Evolutionary conservation across 2,329 filamentous ascomycete species (phyloP).

Genomic region (Scytalidium lignicola): DNA sequence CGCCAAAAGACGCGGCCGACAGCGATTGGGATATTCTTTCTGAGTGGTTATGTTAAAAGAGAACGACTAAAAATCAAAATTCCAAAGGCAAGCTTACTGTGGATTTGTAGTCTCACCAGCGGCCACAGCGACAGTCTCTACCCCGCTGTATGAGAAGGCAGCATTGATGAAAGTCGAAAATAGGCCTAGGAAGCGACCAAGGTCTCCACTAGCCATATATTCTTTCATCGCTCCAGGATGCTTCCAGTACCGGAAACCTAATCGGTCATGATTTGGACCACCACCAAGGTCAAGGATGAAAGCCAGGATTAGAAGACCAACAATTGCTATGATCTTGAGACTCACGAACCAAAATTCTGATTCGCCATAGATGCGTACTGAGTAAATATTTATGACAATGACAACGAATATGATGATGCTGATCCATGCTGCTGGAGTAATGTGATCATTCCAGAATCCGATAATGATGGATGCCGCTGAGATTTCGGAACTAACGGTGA

Average conservation of each 20-base stretch:
- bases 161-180: slow-evolving; percentile 44
- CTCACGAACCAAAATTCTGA: slow-evolving; percentile 57
- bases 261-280: slow-evolving; percentile 66
- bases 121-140: slow-evolving; percentile 37
- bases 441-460: slow-evolving; percentile 36
- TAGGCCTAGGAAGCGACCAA: slow-evolving; percentile 68
- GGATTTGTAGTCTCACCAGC: slow-evolving; percentile 70
- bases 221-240: slow-evolving; percentile 66
- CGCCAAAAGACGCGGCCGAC: slow-evolving; percentile 79
- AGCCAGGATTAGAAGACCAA: slow-evolving; percentile 69
- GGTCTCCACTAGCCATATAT: slow-evolving; percentile 54
- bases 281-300: slow-evolving; percentile 80
- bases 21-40: slow-evolving; percentile 63
- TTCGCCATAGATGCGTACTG: slow-evolving; percentile 53
- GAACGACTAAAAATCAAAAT: no score
- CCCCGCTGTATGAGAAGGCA: slow-evolving; percentile 43
- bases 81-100: no score
- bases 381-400: slow-evolving; percentile 49
- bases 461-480: slow-evolving; percentile 44
- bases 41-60: no score
- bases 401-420: slow-evolving; percentile 37
- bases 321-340: slow-evolving; percentile 52
- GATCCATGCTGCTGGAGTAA: slow-evolving; percentile 26
- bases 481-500: slow-evolving; percentile 40
- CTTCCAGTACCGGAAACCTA: slow-evolving; percentile 67